These are phyloP conservation scores for Pelargonium cotyledonis DNA, from an alignment of 441 rosid species.

Conservation along the genomic window DNA sequence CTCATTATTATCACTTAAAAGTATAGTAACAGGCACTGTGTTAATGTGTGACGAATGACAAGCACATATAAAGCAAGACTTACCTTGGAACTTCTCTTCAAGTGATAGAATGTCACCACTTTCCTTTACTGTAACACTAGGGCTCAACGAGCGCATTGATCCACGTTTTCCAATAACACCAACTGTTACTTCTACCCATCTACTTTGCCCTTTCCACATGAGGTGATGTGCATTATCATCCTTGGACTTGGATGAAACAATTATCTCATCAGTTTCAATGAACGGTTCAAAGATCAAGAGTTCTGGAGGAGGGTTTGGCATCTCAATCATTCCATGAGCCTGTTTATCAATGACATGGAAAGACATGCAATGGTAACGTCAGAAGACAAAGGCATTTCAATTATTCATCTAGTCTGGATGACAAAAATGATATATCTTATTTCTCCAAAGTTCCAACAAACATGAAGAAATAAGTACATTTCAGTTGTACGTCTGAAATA, in stretches of 20 bases:
- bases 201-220: slow-evolving; percentile 61
- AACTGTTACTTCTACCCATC: slow-evolving; percentile 90
- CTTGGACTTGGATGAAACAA: slow-evolving; percentile 50
- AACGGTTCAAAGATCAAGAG: slow-evolving; percentile 81
- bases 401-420: background rate
- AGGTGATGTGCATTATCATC: slow-evolving; percentile 34
- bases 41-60: background rate
- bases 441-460: background rate
- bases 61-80: background rate
- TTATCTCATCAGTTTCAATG: slow-evolving; percentile 81
- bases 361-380: background rate
- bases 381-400: background rate
- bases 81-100: slow-evolving; percentile 97
- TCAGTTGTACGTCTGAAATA: background rate
- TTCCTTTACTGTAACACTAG: slow-evolving; percentile 91
- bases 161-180: slow-evolving; percentile 77
- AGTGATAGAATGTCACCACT: slow-evolving; percentile 85
- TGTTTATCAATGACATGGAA: slow-evolving; percentile 26
- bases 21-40: background rate
- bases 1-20: too few species aligned
- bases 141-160: slow-evolving; percentile 74
- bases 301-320: slow-evolving; percentile 89
- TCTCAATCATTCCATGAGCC: slow-evolving; percentile 92
- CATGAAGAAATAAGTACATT: background rate
- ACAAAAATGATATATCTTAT: background rate